Percentiles rank a stretch among this genome's conserved stretches.
Conservation (phyloP, 140 eudicot species). For the Stevia rebaudiana region DNA sequence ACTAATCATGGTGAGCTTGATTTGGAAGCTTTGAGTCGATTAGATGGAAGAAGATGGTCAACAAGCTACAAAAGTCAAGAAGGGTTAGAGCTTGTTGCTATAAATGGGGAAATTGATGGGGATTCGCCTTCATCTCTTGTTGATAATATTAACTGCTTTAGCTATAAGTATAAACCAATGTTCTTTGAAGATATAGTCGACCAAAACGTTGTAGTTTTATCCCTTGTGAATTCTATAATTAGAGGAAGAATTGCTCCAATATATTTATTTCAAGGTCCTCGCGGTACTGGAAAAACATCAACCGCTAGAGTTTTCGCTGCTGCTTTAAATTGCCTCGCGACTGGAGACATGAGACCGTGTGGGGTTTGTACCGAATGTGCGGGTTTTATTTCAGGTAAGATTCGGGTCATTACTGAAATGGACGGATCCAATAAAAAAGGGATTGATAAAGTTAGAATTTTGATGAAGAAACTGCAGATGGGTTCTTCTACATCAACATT, state of each 20-base stretch:
- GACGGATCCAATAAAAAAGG: conserved; percentile 74
- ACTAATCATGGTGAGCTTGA: conserved; percentile 79
- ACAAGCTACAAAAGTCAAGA: conserved; percentile 79
- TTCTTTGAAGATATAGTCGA: conserved; percentile 84
- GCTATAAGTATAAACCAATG: conserved; percentile 78
- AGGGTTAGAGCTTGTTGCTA: conserved; percentile 66
- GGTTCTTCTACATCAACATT: conserved; percentile 43
- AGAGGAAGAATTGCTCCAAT: conserved; percentile 68
- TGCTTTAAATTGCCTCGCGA: conserved; percentile 78
- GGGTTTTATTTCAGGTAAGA: conserved; percentile 63
- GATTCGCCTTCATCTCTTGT: conserved; percentile 50
- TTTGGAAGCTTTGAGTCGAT: conserved; percentile 86
- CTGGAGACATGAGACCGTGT: conserved; percentile 77
- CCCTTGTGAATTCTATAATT: conserved; percentile 60
- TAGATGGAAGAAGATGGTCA: conserved; percentile 98
- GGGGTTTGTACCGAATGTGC: conserved; percentile 77
- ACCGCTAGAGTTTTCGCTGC: conserved; percentile 76
- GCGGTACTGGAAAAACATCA: conserved; percentile 95
- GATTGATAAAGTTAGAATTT: conserved; percentile 38
- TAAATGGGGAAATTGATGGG: conserved; percentile 49
- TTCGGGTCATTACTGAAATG: conserved; percentile 52
- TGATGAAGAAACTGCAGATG: conserved; percentile 45
- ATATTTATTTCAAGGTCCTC: conserved; percentile 91
- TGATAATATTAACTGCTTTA: conserved; percentile 63
- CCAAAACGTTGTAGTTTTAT: conserved; percentile 69